Percentiles rank a stretch among this genome's conserved stretches.
These are phyloP conservation scores for Benincasa hispida DNA, from an alignment of 306 rosid species.

Conservation along the genomic window DNA sequence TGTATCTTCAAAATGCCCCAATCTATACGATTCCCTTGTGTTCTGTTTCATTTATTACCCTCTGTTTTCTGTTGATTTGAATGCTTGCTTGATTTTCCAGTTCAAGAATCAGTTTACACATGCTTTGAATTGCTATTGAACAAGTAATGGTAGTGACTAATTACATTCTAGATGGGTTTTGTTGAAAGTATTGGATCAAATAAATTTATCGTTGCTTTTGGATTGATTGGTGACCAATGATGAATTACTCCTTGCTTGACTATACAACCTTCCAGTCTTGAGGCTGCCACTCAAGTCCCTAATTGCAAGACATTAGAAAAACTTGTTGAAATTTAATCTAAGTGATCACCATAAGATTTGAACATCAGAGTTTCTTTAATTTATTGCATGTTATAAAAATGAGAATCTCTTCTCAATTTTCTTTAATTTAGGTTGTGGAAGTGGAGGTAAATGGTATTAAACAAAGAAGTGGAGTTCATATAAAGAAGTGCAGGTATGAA, in stretches of 20 bases:
- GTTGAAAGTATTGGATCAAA: too few relatives aligned
- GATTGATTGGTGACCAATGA: too few relatives aligned
- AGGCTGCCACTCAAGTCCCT: too few relatives aligned
- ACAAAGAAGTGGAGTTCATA: conserved; percentile 85
- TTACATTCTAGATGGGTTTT: background rate
- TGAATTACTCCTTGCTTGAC: too few relatives aligned
- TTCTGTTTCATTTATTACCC: background rate
- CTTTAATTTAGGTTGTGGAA: conserved; percentile 59
- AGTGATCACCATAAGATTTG: too few relatives aligned
- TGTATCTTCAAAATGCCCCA: background rate
- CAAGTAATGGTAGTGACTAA: background rate
- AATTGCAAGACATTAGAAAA: too few relatives aligned
- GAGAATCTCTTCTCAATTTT: too few relatives aligned
- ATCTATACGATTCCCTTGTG: background rate
- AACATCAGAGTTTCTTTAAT: too few relatives aligned
- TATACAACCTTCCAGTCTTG: too few relatives aligned
- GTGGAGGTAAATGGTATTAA: conserved; percentile 78
- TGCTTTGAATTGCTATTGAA: background rate
- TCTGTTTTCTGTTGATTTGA: background rate
- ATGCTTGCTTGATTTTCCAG: background rate
- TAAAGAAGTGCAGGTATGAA: conserved; percentile 82
- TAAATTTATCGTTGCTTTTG: too few relatives aligned
- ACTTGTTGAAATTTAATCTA: too few relatives aligned
- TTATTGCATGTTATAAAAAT: too few relatives aligned
- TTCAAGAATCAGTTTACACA: background rate